Conservation (phyloP, 139 green algal species). For the Auxenochlorella pyrenoidosa region DNA sequence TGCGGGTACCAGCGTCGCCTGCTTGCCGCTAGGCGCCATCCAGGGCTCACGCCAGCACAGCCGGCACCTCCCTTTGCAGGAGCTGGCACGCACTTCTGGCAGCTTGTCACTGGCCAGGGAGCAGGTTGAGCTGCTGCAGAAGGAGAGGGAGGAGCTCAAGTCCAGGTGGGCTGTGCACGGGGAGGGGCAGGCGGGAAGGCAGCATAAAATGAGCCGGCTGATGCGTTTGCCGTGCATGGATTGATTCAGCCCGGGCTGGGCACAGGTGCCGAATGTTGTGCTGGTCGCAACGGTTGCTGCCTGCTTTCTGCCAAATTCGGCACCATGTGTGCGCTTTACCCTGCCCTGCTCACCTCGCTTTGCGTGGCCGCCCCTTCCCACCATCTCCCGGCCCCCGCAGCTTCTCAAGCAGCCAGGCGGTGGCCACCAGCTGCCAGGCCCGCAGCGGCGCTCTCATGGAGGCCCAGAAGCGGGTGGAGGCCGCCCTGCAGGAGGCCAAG, state of each 20-base stretch:
- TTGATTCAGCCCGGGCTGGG: too few relatives aligned
- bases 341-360: neutral
- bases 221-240: neutral
- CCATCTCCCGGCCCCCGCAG: neutral
- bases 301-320: too few relatives aligned
- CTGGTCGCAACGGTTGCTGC: too few relatives aligned
- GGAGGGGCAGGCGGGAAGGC: too few relatives aligned
- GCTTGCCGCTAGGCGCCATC: too few relatives aligned
- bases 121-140: neutral
- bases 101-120: neutral
- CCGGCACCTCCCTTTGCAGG: neutral
- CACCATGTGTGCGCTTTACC: too few relatives aligned
- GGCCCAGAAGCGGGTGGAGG: neutral
- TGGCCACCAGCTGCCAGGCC: neutral
- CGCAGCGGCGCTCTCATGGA: neutral
- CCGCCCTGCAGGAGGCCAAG: neutral
- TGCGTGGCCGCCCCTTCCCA: too few relatives aligned
- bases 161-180: neutral
- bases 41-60: too few relatives aligned
- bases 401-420: slow-evolving; percentile 2
- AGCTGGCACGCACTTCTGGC: slow-evolving; percentile 14
- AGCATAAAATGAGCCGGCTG: too few relatives aligned
- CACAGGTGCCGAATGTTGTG: too few relatives aligned
- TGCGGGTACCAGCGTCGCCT: too few relatives aligned
- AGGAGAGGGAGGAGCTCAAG: slow-evolving; percentile 11